These are phyloP conservation scores for Carpinus viminea DNA, from an alignment of 306 rosid species.

Conservation along the genomic window DNA sequence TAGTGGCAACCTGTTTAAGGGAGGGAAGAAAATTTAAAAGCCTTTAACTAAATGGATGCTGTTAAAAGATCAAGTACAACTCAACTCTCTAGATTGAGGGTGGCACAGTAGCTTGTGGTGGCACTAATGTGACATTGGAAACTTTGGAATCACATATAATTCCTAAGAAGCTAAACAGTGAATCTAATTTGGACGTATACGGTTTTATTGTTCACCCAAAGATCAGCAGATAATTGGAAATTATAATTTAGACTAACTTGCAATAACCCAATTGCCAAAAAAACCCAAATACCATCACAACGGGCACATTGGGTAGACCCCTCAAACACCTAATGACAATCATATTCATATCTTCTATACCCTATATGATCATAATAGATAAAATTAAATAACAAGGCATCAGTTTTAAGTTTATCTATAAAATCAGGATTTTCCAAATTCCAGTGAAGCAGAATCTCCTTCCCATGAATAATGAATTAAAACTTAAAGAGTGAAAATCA, in stretches of 20 bases:
- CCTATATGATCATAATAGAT: not conserved
- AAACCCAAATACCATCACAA: not conserved
- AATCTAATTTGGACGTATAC: too few relatives aligned
- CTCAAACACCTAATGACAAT: not conserved
- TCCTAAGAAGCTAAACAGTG: too few relatives aligned
- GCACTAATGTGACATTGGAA: too few relatives aligned
- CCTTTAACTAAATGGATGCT: not conserved
- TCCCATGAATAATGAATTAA: not conserved
- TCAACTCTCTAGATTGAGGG: too few relatives aligned
- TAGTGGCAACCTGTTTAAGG: not conserved
- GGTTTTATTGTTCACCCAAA: too few relatives aligned
- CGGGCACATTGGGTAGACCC: not conserved
- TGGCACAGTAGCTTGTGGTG: too few relatives aligned
- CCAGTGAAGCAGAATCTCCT: not conserved
- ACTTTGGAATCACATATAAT: too few relatives aligned
- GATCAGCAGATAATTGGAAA: too few relatives aligned
- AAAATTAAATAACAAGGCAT: not conserved
- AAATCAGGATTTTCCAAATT: not conserved
- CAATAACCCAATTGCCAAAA: not conserved
- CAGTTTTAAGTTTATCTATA: not conserved
- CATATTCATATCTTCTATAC: not conserved
- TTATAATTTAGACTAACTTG: not conserved
- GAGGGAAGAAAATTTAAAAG: not conserved
- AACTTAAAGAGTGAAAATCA: conserved; percentile 18
- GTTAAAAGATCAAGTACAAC: not conserved